These are phyloP conservation scores for Lentinula sp. DNA, from an alignment of 768 basidiomycete species.

Conservation along the genomic window DNA sequence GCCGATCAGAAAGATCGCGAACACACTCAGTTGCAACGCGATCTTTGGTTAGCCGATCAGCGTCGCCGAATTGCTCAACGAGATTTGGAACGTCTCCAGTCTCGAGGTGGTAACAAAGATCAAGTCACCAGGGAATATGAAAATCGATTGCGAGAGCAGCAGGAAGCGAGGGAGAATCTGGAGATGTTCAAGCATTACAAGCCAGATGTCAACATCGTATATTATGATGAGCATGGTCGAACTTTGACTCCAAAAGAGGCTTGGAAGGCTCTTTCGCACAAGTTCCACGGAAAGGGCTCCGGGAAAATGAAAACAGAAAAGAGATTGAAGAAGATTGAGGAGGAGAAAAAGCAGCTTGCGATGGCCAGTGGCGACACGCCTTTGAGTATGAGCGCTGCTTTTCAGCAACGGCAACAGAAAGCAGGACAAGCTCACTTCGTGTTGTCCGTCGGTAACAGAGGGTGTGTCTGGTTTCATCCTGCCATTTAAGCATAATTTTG, in stretches of 20 bases:
- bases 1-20: constrained; percentile 74
- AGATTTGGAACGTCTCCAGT: constrained; percentile 71
- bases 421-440: constrained; percentile 96
- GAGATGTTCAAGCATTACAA: constrained; percentile 92
- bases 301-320: constrained; percentile 98
- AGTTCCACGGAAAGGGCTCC: constrained; percentile 97
- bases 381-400: constrained; percentile 89
- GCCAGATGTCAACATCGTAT: constrained; percentile 93
- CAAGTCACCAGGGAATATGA: constrained; percentile 94
- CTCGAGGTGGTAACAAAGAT: constrained; percentile 80
- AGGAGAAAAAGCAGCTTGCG: constrained; percentile 89
- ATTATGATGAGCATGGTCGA: constrained; percentile 94
- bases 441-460: constrained; percentile 87
- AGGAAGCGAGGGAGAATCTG: constrained; percentile 76
- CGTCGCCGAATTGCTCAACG: constrained; percentile 69
- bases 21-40: constrained; percentile 73
- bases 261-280: constrained; percentile 96
- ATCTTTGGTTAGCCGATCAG: constrained; percentile 87
- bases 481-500: constrained; percentile 4
- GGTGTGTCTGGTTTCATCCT: constrained; percentile 40
- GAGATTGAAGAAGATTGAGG: constrained; percentile 92
- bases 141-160: constrained; percentile 86
- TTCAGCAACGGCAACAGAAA: constrained; percentile 90
- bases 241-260: constrained; percentile 89
- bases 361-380: constrained; percentile 97